These are phyloP conservation scores for Aspergillus uvarum DNA, from an alignment of 2,329 filamentous ascomycete genomes.

Conservation along the genomic window DNA sequence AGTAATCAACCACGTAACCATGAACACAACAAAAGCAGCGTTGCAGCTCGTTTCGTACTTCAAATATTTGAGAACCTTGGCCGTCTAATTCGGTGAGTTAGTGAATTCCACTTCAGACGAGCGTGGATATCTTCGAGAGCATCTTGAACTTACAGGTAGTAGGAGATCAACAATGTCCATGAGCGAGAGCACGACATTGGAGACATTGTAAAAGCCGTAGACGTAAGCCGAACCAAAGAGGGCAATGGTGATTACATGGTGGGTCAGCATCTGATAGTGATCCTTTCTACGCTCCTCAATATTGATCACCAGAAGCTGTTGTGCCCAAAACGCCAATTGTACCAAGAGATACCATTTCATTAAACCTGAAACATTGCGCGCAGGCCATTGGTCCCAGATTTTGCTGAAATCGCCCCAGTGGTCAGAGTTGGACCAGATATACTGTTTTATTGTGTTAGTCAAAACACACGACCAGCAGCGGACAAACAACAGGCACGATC, in stretches of 20 bases:
- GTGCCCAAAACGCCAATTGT: conserved; percentile 89
- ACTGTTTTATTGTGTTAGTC: conserved; percentile 51
- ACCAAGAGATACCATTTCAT: conserved; percentile 88
- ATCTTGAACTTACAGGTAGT: conserved; percentile 65
- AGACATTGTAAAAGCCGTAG: conserved; percentile 83
- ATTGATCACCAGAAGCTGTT: conserved; percentile 91
- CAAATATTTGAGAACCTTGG: conserved; percentile 92
- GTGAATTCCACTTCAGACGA: neutral
- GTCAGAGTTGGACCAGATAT: conserved; percentile 73
- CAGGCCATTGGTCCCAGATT: conserved; percentile 84
- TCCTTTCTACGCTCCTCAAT: conserved; percentile 95
- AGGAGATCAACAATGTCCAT: conserved; percentile 94
- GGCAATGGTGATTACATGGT: conserved; percentile 84
- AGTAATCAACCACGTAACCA: conserved; percentile 77
- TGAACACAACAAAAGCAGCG: conserved; percentile 78
- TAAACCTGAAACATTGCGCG: conserved; percentile 68
- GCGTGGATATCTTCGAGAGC: neutral
- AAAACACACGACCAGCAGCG: conserved; percentile 9
- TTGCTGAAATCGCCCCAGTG: conserved; percentile 75
- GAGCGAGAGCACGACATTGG: conserved; percentile 81
- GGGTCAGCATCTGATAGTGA: conserved; percentile 91
- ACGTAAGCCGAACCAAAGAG: conserved; percentile 81
- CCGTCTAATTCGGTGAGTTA: conserved; percentile 55
- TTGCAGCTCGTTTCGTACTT: conserved; percentile 77
- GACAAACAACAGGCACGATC: conserved; percentile 1